Conservation (phyloP, 768 basidiomycete genomes). For the Agrocybe pediades region DNA sequence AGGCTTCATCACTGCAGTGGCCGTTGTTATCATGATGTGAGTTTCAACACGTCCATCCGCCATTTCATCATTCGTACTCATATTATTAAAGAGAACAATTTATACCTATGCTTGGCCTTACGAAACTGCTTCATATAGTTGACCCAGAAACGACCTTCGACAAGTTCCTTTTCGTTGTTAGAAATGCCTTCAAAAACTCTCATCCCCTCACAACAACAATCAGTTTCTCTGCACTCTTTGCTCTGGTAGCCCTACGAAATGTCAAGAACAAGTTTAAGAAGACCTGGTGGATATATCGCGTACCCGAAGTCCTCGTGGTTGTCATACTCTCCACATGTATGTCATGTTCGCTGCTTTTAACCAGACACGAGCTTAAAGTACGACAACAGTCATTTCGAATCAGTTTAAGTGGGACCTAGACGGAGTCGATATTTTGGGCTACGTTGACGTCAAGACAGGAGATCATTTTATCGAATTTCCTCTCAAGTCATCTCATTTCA, state of each 20-base stretch:
- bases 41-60: conserved; percentile 26
- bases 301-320: conserved; percentile 90
- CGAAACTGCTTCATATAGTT: conserved; percentile 47
- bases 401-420: conserved; percentile 72
- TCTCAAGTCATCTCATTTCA: conserved; percentile 55
- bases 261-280: conserved; percentile 60
- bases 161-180: conserved; percentile 76
- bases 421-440: conserved; percentile 85
- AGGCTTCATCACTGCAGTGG: conserved; percentile 86
- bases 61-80: conserved; percentile 2
- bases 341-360: conserved; percentile 22
- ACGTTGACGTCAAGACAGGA: conserved; percentile 65
- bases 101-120: conserved; percentile 88
- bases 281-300: conserved; percentile 70
- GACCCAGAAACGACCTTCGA: conserved; percentile 72
- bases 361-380: background rate
- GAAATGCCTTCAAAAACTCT: conserved; percentile 53
- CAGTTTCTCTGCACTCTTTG: conserved; percentile 68
- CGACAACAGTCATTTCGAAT: conserved; percentile 61
- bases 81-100: conserved; percentile 65
- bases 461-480: conserved; percentile 75
- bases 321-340: conserved; percentile 83
- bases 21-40: conserved; percentile 82
- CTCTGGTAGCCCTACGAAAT: conserved; percentile 62
- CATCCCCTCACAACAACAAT: conserved; percentile 74